A percentile compares a stretch with the other conserved stretches of the same genome.
These are phyloP conservation scores for Arachis stenosperma DNA, from an alignment of 306 rosid genomes.

Conservation along the genomic window DNA sequence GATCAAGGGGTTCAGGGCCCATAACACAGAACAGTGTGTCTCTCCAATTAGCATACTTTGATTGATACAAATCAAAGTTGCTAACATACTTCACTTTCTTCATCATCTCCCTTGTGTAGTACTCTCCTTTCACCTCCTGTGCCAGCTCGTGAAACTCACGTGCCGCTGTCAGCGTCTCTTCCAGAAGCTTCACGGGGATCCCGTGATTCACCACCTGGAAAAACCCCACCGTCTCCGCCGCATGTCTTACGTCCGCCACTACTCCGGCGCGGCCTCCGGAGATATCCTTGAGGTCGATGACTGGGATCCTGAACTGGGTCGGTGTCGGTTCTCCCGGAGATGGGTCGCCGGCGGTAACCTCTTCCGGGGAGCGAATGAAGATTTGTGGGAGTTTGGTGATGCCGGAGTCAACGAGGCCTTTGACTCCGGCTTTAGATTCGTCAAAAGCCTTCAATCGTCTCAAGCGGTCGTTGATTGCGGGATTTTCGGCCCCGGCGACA, in stretches of 20 bases:
- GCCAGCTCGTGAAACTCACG: constrained; percentile 15
- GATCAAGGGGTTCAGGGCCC: constrained; percentile 35
- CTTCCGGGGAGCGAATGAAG: constrained; percentile 36
- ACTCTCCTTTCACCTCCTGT: constrained; percentile 19
- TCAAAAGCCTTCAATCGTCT: constrained; percentile 39
- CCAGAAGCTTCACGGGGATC: not conserved
- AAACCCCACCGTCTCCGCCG: constrained; percentile 28
- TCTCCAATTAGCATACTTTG: constrained; percentile 46
- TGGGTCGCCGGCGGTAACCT: constrained; percentile 4
- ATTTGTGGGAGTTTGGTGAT: constrained; percentile 38
- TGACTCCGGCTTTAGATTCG: constrained; percentile 44
- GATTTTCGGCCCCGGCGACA: constrained; percentile 7
- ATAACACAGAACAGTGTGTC: constrained; percentile 42
- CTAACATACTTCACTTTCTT: constrained; percentile 38
- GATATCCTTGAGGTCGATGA: constrained; percentile 33
- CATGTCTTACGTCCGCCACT: constrained; percentile 32
- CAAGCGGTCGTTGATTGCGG: constrained; percentile 22
- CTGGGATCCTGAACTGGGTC: constrained; percentile 30
- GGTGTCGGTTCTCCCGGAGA: not conserved
- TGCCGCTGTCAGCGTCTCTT: constrained; percentile 18
- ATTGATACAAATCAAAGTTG: constrained; percentile 46
- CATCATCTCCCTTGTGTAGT: constrained; percentile 37
- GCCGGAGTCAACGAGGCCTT: constrained; percentile 40
- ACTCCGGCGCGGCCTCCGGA: not conserved
- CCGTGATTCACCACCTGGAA: constrained; percentile 34